These are phyloP conservation scores for Cyphellophora europaea DNA, from an alignment of 2,329 filamentous ascomycete species.

Conservation along the genomic window DNA sequence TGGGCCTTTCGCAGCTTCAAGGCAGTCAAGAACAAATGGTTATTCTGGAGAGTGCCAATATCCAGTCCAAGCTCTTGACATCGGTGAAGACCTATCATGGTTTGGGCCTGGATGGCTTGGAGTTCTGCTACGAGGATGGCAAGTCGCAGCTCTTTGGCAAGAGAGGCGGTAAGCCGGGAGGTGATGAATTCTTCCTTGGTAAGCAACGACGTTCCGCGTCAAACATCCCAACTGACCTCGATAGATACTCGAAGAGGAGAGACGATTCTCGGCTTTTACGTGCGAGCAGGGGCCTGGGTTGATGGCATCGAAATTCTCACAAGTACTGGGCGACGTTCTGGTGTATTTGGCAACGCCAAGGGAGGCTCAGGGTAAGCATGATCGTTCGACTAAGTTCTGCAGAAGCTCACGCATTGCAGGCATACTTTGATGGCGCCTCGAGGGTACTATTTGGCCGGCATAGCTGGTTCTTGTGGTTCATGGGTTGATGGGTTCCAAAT, in stretches of 20 bases:
- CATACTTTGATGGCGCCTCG: slow-evolving; percentile 81
- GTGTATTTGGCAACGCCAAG: slow-evolving; percentile 69
- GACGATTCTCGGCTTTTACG: slow-evolving; percentile 74
- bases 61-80: slow-evolving; percentile 63
- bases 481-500: slow-evolving; percentile 84
- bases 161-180: slow-evolving; percentile 58
- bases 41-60: slow-evolving; percentile 60
- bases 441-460: slow-evolving; percentile 79
- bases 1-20: slow-evolving; percentile 64
- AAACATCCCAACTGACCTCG: slow-evolving; percentile 14
- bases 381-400: background rate
- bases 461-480: slow-evolving; percentile 68
- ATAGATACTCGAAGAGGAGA: slow-evolving; percentile 76
- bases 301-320: slow-evolving; percentile 87
- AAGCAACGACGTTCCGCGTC: slow-evolving; percentile 25
- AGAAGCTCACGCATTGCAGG: too few species aligned
- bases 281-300: slow-evolving; percentile 73
- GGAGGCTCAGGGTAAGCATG: slow-evolving; percentile 80
- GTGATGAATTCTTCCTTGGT: slow-evolving; percentile 71
- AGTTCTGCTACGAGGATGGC: slow-evolving; percentile 86
- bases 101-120: slow-evolving; percentile 68
- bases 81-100: slow-evolving; percentile 70
- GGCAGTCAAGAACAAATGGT: slow-evolving; percentile 62
- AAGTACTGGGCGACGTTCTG: slow-evolving; percentile 75
- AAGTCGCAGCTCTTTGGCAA: slow-evolving; percentile 82